Evolutionary conservation across 108 stramenopile species (phyloP).

Genomic region (Pseudonitzschia multiseries): DNA sequence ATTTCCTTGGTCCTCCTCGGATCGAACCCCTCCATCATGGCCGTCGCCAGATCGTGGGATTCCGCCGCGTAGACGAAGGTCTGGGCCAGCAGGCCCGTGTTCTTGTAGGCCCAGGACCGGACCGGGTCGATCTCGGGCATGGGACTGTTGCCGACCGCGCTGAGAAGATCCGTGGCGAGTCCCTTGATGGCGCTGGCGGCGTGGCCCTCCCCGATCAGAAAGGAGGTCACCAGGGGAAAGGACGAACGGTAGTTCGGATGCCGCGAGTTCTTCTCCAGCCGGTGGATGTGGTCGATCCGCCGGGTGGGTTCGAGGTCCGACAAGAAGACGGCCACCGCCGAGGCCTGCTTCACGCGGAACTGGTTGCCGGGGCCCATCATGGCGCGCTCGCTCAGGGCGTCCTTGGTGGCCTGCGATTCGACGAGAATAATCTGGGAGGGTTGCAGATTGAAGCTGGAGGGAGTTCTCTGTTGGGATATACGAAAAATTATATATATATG

Average conservation of each 20-base stretch:
- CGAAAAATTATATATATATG: neutral
- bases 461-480: constrained; percentile 53
- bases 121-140: constrained; percentile 76
- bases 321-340: constrained; percentile 72
- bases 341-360: constrained; percentile 66
- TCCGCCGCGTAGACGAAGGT: constrained; percentile 55
- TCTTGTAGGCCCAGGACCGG: constrained; percentile 76
- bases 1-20: constrained; percentile 59
- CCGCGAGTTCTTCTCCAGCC: constrained; percentile 56
- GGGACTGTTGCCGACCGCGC: constrained; percentile 58
- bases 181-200: constrained; percentile 64
- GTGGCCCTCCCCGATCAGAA: constrained; percentile 77
- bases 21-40: constrained; percentile 86
- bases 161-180: constrained; percentile 47
- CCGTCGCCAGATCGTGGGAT: constrained; percentile 65
- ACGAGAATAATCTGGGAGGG: constrained; percentile 83
- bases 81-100: constrained; percentile 59
- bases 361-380: constrained; percentile 84
- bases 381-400: constrained; percentile 53
- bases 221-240: constrained; percentile 63
- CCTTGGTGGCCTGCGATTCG: constrained; percentile 46
- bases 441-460: constrained; percentile 82
- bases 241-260: constrained; percentile 65
- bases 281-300: constrained; percentile 61
- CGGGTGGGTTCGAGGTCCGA: constrained; percentile 70